These are phyloP conservation scores for Cryptococcus hybrid DNA, from an alignment of 1,284 basidiomycete species.

Conservation along the genomic window DNA sequence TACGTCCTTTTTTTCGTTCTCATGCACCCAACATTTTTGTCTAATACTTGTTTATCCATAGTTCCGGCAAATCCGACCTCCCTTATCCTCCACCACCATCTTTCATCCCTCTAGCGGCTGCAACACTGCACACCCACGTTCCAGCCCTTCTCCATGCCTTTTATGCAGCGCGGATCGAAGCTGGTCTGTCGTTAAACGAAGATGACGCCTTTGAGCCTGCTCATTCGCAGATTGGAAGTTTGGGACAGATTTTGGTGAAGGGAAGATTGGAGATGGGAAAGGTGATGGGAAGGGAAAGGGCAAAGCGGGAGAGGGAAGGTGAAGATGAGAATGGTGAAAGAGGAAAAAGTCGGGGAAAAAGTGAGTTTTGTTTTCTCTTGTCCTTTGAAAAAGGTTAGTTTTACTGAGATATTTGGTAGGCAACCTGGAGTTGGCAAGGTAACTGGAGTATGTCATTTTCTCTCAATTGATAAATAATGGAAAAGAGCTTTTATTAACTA, in stretches of 20 bases:
- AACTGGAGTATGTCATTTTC: too few relatives aligned
- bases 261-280: conserved; percentile 1
- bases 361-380: conserved; percentile 16
- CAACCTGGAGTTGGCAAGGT: conserved; percentile 27
- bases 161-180: conserved; percentile 62
- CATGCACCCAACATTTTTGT: too few relatives aligned
- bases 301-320: conserved; percentile 24
- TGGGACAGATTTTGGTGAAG: conserved; percentile 46
- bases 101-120: conserved; percentile 66
- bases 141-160: conserved; percentile 73
- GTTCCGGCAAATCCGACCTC: conserved; percentile 25
- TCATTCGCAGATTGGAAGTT: conserved; percentile 38
- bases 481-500: conserved; percentile 13
- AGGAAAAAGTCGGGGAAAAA: conserved; percentile 20
- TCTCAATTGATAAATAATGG: neutral
- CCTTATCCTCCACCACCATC: conserved; percentile 81
- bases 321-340: conserved; percentile 9
- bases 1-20: too few relatives aligned
- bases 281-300: conserved; percentile 6
- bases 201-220: conserved; percentile 40
- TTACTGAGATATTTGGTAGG: neutral
- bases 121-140: conserved; percentile 71
- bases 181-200: conserved; percentile 28
- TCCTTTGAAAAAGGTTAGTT: too few relatives aligned
- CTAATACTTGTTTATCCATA: neutral